Evolutionary conservation across 1,284 basidiomycete genomes (phyloP), one percentile per base, ranked within the genome.

Genomic region (Calocybe gambosa): DNA sequence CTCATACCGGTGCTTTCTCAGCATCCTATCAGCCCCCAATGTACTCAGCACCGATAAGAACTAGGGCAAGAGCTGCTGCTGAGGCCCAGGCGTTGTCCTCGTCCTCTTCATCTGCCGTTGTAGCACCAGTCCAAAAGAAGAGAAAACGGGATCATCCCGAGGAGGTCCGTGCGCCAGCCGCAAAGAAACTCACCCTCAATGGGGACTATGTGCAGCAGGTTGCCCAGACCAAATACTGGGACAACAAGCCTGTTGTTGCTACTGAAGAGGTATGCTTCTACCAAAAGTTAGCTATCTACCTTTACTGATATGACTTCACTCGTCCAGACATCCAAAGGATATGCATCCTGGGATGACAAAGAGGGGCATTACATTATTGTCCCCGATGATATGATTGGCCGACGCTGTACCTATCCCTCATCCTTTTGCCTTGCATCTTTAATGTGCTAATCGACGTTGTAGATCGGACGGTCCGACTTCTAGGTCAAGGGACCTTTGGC

Each of bases 401-500:
- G 75, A 55, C 82, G 88, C 62, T 93, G 91, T 92, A 67, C 58
- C 84, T 71, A 16, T 21, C 33, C 50, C 35, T 43, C 23, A 23
- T 50, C 26, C 8, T 37, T 42, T 29, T 49, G 23, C 48, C 21
- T n/a, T 48, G 48, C 34, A 43, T 48, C 45, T 42, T 37, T 39
- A 29, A 56, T 42, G 51, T 63, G 9, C 28, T 66, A 38, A 64
- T 52, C 42, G 16, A 50, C 34, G 39, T 51, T 31, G 25, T 58
- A 93, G 92, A 94, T 77, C 88, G 89, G 51, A 97, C 95, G 46
- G 80, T 94, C 44, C 78, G 84, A 45, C 73, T 95, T 33, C 75
- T 99, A 2, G 96, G 96, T 13, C 96, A 99, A 70, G 96, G 96
- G 5, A 99, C 96, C 5, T 99, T 99, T 61, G 96, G 96, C 55